Evolutionary conservation across 2,329 filamentous ascomycete genomes (phyloP).

Genomic region (Aspergillus transmontanensis): DNA sequence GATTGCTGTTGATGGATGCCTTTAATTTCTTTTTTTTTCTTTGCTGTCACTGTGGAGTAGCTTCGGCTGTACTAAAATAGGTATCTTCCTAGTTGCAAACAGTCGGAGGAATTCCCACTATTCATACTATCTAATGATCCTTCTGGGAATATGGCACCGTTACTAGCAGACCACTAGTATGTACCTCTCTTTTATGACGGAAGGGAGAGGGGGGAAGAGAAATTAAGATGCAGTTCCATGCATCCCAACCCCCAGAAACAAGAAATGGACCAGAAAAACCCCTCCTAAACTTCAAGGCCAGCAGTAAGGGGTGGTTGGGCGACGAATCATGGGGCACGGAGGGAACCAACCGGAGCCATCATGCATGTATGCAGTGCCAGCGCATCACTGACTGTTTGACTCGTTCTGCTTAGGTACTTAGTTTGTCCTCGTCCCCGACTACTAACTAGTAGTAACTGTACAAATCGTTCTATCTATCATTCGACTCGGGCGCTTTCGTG

Average conservation of each 20-base stretch:
- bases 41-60: background rate
- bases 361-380: constrained; percentile 40
- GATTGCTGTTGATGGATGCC: background rate
- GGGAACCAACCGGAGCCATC: constrained; percentile 23
- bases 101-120: constrained; percentile 1
- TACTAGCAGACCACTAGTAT: background rate
- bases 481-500: constrained; percentile 7
- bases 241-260: constrained; percentile 5
- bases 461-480: background rate
- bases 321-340: constrained; percentile 29
- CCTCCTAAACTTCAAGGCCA: background rate
- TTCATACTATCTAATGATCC: background rate
- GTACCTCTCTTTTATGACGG: background rate
- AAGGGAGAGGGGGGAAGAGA: background rate
- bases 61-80: background rate
- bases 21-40: background rate
- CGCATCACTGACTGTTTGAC: constrained; percentile 18
- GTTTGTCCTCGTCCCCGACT: background rate
- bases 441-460: background rate
- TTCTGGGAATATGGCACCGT: background rate
- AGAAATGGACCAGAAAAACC: background rate
- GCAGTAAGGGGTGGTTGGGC: constrained; percentile 27
- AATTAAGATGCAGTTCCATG: constrained; percentile 1
- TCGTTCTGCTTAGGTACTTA: background rate
- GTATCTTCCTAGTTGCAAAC: background rate